Conservation (phyloP, 345 rosid species). For the Euphorbia pulcherrima region DNA sequence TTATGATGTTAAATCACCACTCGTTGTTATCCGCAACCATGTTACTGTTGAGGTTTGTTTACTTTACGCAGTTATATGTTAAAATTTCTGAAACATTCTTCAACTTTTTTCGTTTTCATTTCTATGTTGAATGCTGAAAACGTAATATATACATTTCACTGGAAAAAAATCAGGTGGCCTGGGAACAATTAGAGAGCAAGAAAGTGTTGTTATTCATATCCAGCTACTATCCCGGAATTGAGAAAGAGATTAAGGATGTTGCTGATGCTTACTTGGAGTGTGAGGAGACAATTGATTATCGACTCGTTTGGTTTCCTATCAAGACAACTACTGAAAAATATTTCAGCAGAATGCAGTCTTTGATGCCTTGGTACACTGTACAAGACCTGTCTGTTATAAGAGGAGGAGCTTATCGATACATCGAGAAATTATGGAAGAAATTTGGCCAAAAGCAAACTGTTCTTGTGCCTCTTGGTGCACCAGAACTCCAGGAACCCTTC, state of each 20-base stretch:
- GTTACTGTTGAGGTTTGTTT: slow-evolving; percentile 12
- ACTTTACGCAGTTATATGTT: neutral
- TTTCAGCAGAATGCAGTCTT: slow-evolving; percentile 20
- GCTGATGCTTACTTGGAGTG: slow-evolving; percentile 25
- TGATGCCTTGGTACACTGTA: slow-evolving; percentile 36
- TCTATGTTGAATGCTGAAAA: no score
- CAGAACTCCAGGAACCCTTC: slow-evolving; percentile 21
- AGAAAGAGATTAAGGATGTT: slow-evolving; percentile 31
- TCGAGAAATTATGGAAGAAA: slow-evolving; percentile 29
- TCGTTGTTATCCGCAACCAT: neutral
- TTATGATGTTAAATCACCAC: neutral
- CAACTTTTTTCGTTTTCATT: no score
- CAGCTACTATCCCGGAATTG: slow-evolving; percentile 32
- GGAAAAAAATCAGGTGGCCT: neutral
- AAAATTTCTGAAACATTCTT: no score
- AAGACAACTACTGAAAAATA: slow-evolving; percentile 29
- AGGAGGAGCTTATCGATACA: slow-evolving; percentile 29
- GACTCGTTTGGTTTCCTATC: slow-evolving; percentile 48
- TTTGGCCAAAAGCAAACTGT: slow-evolving; percentile 21
- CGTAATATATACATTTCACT: no score
- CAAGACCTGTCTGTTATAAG: slow-evolving; percentile 30
- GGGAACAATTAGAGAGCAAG: slow-evolving; percentile 18
- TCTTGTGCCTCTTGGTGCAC: slow-evolving; percentile 31
- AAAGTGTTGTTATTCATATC: slow-evolving; percentile 35
- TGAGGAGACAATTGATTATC: slow-evolving; percentile 13